phyloP scores from a whole-genome alignment of 2,329 filamentous ascomycete genomes.

The Hymenoscyphus fraxineus region DNA sequence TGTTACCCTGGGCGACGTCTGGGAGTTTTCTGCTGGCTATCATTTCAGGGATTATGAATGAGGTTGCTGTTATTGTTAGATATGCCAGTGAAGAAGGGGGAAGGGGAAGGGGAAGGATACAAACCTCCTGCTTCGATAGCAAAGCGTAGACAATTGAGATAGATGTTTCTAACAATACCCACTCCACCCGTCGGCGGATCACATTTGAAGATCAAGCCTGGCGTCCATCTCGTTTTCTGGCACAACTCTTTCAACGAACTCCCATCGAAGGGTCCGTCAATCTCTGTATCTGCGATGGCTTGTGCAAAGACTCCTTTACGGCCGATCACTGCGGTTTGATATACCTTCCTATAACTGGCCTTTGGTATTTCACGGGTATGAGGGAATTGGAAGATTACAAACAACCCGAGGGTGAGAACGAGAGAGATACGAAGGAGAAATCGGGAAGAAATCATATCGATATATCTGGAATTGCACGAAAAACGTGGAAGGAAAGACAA shows the following conservation, averaged over 20 bases:
- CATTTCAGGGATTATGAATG: constrained; percentile 38
- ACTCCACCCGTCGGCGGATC: constrained; percentile 42
- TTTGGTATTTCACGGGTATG: not conserved
- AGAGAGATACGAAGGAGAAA: not conserved
- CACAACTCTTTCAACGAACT: constrained; percentile 30
- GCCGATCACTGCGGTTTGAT: not conserved
- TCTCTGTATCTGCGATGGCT: constrained; percentile 12
- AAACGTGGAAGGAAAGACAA: not conserved
- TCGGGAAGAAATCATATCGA: not conserved
- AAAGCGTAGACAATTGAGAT: constrained; percentile 44
- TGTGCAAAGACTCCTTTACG: constrained; percentile 2
- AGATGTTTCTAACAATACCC: constrained; percentile 43
- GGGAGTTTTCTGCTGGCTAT: constrained; percentile 1
- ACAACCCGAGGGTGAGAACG: not conserved
- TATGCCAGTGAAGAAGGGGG: not conserved
- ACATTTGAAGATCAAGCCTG: constrained; percentile 42
- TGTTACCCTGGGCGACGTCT: not conserved
- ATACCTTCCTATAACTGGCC: not conserved
- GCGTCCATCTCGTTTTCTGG: constrained; percentile 39
- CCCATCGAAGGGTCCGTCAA: constrained; percentile 26
- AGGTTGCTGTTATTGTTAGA: constrained; percentile 28
- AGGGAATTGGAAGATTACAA: not conserved
- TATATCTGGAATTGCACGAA: not conserved
- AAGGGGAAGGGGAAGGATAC: not conserved
- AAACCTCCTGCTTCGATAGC: constrained; percentile 46